Percentiles rank a stretch among this genome's conserved stretches.
Evolutionary conservation across 2,329 filamentous ascomycete genomes (phyloP).

Genomic region (Verticillium zaregamsianum): DNA sequence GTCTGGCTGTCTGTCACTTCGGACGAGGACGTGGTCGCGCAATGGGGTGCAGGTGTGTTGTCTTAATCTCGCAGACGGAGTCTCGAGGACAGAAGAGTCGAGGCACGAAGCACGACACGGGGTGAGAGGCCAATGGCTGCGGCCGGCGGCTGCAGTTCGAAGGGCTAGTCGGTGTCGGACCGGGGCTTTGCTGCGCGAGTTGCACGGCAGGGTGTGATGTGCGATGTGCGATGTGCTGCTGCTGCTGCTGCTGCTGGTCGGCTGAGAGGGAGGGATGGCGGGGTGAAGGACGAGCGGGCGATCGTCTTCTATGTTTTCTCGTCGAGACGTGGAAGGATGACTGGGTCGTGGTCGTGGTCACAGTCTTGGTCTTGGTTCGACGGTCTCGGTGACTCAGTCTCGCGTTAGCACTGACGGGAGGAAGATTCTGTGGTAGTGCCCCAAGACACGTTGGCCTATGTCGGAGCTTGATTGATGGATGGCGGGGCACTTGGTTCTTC

Average conservation of each 20-base stretch:
- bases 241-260: background rate
- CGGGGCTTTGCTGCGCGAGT: background rate
- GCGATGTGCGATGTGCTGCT: no score
- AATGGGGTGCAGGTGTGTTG: background rate
- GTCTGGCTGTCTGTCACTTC: background rate
- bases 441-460: slow-evolving; percentile 14
- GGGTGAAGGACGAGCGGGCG: background rate
- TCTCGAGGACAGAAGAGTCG: background rate
- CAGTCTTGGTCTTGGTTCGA: background rate
- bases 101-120: background rate
- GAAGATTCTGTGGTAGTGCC: background rate
- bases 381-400: background rate
- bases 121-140: background rate
- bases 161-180: background rate
- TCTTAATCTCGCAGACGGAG: background rate
- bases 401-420: background rate
- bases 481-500: slow-evolving; percentile 11
- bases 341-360: background rate
- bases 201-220: background rate
- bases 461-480: slow-evolving; percentile 13
- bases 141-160: background rate
- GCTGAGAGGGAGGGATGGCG: background rate
- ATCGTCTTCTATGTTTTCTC: background rate
- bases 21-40: background rate
- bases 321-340: background rate